Evolutionary conservation across 805 yeast genomes (phyloP), one percentile per base, ranked within the genome.

Genomic region (Myxozyma sirexii): DNA sequence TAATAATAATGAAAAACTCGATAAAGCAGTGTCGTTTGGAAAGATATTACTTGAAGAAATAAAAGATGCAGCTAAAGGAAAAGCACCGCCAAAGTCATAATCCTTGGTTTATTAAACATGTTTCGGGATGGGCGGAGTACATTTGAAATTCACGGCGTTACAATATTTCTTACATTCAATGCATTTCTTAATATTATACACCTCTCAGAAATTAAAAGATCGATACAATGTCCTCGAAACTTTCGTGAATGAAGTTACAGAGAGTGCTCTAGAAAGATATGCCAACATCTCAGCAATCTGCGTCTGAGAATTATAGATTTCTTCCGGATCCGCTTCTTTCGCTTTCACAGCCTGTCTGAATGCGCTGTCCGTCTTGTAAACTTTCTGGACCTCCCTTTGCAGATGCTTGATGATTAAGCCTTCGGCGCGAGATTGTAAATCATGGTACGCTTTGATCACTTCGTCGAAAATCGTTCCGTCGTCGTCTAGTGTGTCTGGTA

Each of bases 401-500:
- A 79, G 67, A 53, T 75, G 72, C 8, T 60, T 64, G 4, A 62
- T 63, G 12, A 78, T 62, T 27, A 72, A 68, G 12, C 65, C 63
- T 3, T 71, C 69, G 1, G 76, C 72, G 38, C 72, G 68, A 1
- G 58, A 54, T 38, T 71, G 61, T 24, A 80, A 62, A 6, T 70
- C 72, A 17, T 70, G 59, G 60, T 79, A 80, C 1, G 77, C 77
- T 3, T 62, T 65, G 21, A 76, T 75, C 23, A 79, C 76, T 23
- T 79, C 77, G 53, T 78, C 79, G 63, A 80, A 80, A 48, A 80
- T 75, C 2, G 82, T 76, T 12, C 74, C 69, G 43, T 71, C 72
- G 37, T 67, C 69, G 35, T 60, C 70, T 27, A 46, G 29, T 10
- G 58, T 38, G 6, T 56, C 63, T 4, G 69, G 70, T 6, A 66